Percentiles rank a stretch among this genome's conserved stretches.
Conservation (phyloP, 345 rosid species). For the Noccaea bulbosa region DNA sequence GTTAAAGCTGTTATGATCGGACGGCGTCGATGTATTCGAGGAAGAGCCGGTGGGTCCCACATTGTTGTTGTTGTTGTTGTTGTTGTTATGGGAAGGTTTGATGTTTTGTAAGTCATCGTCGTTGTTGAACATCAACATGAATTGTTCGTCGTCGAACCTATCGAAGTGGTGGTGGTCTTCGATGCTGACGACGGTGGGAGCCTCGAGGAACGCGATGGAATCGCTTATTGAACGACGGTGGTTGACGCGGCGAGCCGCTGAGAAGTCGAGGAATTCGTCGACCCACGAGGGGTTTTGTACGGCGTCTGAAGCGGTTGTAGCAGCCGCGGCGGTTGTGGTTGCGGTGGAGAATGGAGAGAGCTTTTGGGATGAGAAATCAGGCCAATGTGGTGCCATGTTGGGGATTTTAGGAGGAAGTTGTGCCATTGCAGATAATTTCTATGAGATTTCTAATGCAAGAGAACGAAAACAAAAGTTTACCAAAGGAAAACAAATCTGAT, state of each 20-base stretch:
- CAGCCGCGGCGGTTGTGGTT: background rate
- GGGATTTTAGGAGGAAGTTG: conserved; percentile 97
- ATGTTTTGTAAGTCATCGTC: conserved; percentile 38
- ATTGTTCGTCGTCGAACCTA: conserved; percentile 76
- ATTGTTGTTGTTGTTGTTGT: conserved; percentile 49
- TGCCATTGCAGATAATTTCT: conserved; percentile 53
- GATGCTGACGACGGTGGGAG: conserved; percentile 29
- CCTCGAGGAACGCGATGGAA: conserved; percentile 68
- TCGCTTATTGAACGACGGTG: conserved; percentile 89
- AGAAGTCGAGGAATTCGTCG: conserved; percentile 88
- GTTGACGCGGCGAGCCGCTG: conserved; percentile 58
- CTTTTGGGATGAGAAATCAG: conserved; percentile 59
- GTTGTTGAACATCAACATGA: conserved; percentile 79
- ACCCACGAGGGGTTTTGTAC: conserved; percentile 69
- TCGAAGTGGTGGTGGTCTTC: conserved; percentile 50
- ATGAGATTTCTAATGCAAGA: background rate
- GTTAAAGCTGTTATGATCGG: conserved; percentile 71
- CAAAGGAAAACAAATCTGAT: background rate
- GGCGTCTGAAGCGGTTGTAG: conserved; percentile 24
- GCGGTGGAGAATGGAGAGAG: conserved; percentile 39
- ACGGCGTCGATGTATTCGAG: conserved; percentile 71
- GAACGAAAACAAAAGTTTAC: background rate
- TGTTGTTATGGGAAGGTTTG: conserved; percentile 24
- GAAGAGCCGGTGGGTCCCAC: conserved; percentile 53
- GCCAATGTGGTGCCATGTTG: conserved; percentile 70